A percentile compares a stretch with the other conserved stretches of the same genome.
Evolutionary conservation across 768 basidiomycete genomes (phyloP).

Genomic region (Panus rudis): DNA sequence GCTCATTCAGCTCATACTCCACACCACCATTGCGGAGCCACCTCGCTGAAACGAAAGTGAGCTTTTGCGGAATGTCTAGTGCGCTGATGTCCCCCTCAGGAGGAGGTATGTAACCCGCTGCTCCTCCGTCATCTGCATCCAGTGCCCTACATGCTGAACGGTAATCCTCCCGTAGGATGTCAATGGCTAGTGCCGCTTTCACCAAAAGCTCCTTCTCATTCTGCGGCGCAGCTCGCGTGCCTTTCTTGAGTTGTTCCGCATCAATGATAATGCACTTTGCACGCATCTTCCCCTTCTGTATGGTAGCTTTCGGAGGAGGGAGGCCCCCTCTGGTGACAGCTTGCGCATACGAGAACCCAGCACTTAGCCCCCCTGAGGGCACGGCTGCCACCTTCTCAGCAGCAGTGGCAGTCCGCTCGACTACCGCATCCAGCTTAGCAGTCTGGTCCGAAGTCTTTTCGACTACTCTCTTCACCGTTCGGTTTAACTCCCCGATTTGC

Average conservation of each 20-base stretch:
- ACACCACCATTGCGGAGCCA: slow-evolving; percentile 11
- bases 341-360: background rate
- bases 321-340: background rate
- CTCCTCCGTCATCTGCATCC: no score
- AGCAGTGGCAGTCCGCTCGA: background rate
- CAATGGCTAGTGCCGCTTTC: slow-evolving; percentile 16
- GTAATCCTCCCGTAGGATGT: background rate
- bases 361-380: no score
- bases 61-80: background rate
- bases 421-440: background rate
- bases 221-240: background rate
- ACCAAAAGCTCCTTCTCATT: slow-evolving; percentile 8
- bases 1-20: slow-evolving; percentile 9
- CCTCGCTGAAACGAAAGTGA: background rate
- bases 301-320: background rate
- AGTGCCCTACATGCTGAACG: background rate
- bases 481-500: no score
- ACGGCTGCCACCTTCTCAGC: background rate
- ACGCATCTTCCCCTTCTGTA: background rate
- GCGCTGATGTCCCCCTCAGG: no score
- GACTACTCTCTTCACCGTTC: background rate
- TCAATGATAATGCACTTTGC: background rate
- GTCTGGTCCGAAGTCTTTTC: background rate
- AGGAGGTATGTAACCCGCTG: no score
- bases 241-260: background rate